Conservation (phyloP, 1,284 basidiomycete genomes). For the Abortiporus biennis region DNA sequence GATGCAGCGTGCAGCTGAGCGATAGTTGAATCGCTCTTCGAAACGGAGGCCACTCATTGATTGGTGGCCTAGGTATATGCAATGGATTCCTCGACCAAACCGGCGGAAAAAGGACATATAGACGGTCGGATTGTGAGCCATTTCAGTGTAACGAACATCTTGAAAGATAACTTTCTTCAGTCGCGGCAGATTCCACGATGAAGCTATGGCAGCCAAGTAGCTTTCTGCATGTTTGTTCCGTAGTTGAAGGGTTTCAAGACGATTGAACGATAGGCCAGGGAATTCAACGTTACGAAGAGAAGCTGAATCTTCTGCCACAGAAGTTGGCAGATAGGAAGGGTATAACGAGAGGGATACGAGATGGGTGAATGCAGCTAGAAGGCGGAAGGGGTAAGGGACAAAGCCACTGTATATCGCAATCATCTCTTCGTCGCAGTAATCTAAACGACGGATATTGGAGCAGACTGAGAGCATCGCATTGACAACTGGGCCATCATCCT, state of each 20-base stretch:
- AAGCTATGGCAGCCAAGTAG: not conserved
- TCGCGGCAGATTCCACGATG: not conserved
- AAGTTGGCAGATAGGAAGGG: too few species aligned
- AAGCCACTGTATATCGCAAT: not conserved
- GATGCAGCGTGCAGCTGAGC: not conserved
- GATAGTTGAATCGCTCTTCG: not conserved
- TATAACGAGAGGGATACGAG: not conserved
- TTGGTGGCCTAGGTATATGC: not conserved
- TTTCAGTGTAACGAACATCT: not conserved
- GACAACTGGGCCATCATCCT: not conserved
- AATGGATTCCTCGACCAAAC: not conserved
- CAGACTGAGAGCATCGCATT: not conserved
- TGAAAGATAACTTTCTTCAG: not conserved
- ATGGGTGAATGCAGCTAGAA: not conserved
- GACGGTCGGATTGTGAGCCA: not conserved
- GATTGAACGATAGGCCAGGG: not conserved
- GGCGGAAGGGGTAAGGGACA: not conserved
- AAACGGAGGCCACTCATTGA: too few species aligned
- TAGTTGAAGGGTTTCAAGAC: not conserved
- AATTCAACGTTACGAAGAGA: not conserved
- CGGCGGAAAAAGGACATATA: not conserved
- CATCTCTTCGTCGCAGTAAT: not conserved
- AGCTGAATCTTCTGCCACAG: not conserved
- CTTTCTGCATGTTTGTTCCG: not conserved
- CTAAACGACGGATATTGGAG: not conserved